Base-by-base conservation (phyloP, 2,329 filamentous ascomycete species). In the Cytospora paraplurivora region DNA sequence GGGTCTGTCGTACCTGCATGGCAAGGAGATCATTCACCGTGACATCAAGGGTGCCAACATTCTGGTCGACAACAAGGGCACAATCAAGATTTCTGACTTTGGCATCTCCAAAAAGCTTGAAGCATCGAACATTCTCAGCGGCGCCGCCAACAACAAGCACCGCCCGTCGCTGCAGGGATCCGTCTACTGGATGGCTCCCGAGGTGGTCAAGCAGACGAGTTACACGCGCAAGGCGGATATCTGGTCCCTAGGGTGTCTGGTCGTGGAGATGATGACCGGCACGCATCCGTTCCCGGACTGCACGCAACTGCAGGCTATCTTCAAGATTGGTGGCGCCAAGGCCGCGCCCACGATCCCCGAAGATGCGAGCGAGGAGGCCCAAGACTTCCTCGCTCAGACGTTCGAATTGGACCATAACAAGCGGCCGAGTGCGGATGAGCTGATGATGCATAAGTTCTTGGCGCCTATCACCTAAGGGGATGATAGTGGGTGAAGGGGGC, bases 41-140 rank as follows among this genome's bases (percentile, higher is more conserved):
- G 95, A 99, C 73, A 98, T 99, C 84, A 99, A 99, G 81, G 95
- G 95, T 55, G 95, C 95, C 75, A 99, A 99, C 74, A 96, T 99
- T 69, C 87, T 99, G 6, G 95, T 99, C 63, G 95, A 99, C 80
- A 98, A 98, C 82, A 97, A 98, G 78, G 95, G 95, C 64, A 94
- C 92, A 8, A 96, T 99, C 79, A 99, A 99, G 79, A 99, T 99
- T 69, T 98, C 94, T 10, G 95, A 99, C 81, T 99, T 99, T 71
- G 95, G 95, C 73, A 98, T 99, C 74, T 96, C 91, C 66, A 99
- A 99, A 82, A 96, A 96, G 75, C 90, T 98, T 49, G 94, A 98
- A 77, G 93, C 93, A 15, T 89, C 92, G 63, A 95, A 93, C 65
- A 86, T 97, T 52, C 86, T 96, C 54, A 87, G 76, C 72, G 88